These are phyloP conservation scores for Plasmodium coatneyi DNA, from an alignment of 169 alveolate genomes.

Conservation along the genomic window DNA sequence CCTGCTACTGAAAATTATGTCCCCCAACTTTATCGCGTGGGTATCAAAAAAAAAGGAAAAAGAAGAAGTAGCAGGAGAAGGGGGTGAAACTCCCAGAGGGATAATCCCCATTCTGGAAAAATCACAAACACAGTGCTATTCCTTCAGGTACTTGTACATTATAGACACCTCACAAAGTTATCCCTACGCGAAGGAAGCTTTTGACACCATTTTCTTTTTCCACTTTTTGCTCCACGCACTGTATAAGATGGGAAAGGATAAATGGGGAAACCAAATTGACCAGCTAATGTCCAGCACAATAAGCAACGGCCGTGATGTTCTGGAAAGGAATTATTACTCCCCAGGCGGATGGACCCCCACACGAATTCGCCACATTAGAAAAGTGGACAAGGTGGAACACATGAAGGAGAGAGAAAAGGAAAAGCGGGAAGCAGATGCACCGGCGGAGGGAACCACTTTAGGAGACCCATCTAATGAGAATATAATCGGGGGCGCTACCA, in stretches of 20 bases:
- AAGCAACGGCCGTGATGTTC: neutral
- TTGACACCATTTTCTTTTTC: constrained; percentile 8
- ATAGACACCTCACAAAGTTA: neutral
- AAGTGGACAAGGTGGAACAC: neutral
- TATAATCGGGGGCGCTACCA: neutral
- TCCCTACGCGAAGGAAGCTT: constrained; percentile 23
- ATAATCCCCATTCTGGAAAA: neutral
- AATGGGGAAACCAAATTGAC: neutral
- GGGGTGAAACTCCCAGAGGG: neutral
- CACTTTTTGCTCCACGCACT: neutral
- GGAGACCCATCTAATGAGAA: neutral
- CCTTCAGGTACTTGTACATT: neutral
- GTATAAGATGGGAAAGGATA: neutral
- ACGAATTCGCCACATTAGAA: neutral
- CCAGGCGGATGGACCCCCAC: neutral
- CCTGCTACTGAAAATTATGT: constrained; percentile 50
- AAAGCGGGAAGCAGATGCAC: neutral
- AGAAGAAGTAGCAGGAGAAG: neutral
- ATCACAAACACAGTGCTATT: neutral
- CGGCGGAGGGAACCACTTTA: neutral
- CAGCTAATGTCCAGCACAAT: neutral
- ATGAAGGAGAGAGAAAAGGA: neutral
- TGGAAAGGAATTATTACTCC: neutral
- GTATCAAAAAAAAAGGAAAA: neutral
- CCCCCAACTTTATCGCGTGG: constrained; percentile 64